These are phyloP conservation scores for Penicillium sp. DNA, from an alignment of 2,329 filamentous ascomycete genomes.

Conservation along the genomic window DNA sequence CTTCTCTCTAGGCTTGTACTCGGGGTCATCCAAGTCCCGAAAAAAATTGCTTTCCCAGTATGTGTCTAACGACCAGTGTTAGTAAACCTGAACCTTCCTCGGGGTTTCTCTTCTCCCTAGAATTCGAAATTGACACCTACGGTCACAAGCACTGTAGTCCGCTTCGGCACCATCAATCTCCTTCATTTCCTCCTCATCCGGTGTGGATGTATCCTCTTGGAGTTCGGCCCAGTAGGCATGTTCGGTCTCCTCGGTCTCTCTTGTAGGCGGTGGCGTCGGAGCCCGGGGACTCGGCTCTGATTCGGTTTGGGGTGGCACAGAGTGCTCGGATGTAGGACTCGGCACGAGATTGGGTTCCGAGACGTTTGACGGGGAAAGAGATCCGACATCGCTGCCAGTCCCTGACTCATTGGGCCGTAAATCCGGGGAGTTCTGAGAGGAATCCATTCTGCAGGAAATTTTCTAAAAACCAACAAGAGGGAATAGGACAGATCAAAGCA, in stretches of 20 bases:
- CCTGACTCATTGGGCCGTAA: not conserved
- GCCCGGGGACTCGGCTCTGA: constrained; percentile 3
- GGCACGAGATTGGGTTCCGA: not conserved
- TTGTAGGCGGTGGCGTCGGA: constrained; percentile 18
- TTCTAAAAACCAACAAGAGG: not conserved
- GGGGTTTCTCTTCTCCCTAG: not conserved
- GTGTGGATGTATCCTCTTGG: constrained; percentile 56
- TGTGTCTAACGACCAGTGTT: constrained; percentile 39
- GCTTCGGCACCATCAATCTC: constrained; percentile 54
- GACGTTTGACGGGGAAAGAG: not conserved
- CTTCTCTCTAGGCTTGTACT: constrained; percentile 54
- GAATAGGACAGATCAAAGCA: not conserved
- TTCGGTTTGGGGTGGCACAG: not conserved
- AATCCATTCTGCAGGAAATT: not conserved
- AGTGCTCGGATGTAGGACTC: not conserved
- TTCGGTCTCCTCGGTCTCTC: constrained; percentile 27
- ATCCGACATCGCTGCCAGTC: not conserved
- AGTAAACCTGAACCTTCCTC: constrained; percentile 1
- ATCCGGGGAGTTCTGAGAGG: not conserved
- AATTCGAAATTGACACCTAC: constrained; percentile 30
- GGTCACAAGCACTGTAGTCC: constrained; percentile 56
- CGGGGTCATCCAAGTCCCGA: constrained; percentile 57
- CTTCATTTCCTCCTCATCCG: constrained; percentile 59
- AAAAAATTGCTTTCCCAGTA: constrained; percentile 62
- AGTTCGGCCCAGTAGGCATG: constrained; percentile 55